A percentile compares a stretch with the other conserved stretches of the same genome.
Conservation (phyloP, 257 asterid genomes). For the Solanum microdontum region DNA sequence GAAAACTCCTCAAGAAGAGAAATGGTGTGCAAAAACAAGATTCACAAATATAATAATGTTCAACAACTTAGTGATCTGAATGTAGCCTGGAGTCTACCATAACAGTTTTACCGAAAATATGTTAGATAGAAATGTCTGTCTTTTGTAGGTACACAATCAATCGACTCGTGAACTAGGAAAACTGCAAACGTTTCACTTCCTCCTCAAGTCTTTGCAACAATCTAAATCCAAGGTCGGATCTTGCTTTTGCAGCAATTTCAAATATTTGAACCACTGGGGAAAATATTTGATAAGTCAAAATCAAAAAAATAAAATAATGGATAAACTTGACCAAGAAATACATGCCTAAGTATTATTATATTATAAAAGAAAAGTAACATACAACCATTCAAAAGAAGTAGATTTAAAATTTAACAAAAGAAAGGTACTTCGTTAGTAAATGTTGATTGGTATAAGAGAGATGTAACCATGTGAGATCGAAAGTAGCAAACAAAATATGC, state of each 20-base stretch:
- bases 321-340: background rate
- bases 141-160: background rate
- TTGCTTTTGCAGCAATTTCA: constrained; percentile 67
- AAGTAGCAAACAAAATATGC: background rate
- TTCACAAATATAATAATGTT: background rate
- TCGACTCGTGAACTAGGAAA: background rate
- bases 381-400: background rate
- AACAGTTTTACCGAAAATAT: too few species aligned
- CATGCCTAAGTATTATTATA: background rate
- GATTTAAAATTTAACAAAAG: background rate
- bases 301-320: background rate
- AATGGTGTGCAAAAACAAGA: background rate
- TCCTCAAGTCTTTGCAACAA: constrained; percentile 67
- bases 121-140: too few species aligned
- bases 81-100: background rate
- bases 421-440: background rate
- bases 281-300: background rate
- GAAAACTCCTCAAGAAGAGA: background rate
- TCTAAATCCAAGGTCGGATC: constrained; percentile 79
- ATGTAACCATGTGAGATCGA: background rate
- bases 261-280: constrained; percentile 18
- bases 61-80: background rate
- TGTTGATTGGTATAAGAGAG: background rate
- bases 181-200: constrained; percentile 35
- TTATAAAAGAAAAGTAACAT: background rate